These are phyloP conservation scores for Hymenoscyphus repandus DNA, from an alignment of 2,329 filamentous ascomycete species.

Conservation along the genomic window DNA sequence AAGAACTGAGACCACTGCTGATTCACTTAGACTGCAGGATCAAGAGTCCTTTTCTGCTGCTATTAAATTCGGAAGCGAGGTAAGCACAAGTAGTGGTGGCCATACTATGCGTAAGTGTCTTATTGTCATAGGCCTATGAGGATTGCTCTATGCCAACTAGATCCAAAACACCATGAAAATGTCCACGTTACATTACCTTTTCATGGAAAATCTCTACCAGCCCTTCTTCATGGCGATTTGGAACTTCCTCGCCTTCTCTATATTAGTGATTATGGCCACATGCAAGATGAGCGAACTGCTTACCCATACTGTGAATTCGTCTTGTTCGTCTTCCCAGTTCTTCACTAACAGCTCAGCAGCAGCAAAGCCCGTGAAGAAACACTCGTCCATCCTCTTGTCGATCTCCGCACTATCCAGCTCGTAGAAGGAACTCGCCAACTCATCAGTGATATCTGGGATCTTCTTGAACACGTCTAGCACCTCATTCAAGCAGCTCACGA, in stretches of 20 bases:
- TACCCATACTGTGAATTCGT: constrained; percentile 75
- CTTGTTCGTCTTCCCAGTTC: constrained; percentile 59
- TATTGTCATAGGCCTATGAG: too few relatives aligned
- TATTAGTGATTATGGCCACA: constrained; percentile 7
- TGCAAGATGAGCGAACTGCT: constrained; percentile 3
- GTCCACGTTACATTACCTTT: too few relatives aligned
- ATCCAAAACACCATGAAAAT: too few relatives aligned
- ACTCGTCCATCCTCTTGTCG: constrained; percentile 51
- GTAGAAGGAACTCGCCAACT: constrained; percentile 69
- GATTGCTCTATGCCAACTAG: too few relatives aligned
- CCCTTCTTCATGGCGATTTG: constrained; percentile 28
- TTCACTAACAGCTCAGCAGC: constrained; percentile 50
- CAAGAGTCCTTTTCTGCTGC: too few relatives aligned
- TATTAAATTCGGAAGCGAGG: too few relatives aligned
- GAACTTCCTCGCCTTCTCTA: constrained; percentile 25
- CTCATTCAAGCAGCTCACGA: constrained; percentile 45
- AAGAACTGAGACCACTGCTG: too few relatives aligned
- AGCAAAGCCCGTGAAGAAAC: constrained; percentile 53
- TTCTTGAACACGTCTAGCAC: constrained; percentile 50
- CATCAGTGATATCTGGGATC: constrained; percentile 64
- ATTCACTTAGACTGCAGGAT: too few relatives aligned
- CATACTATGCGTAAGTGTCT: too few relatives aligned
- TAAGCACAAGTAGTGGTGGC: too few relatives aligned
- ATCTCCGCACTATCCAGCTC: constrained; percentile 56
- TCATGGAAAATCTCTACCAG: too few relatives aligned